Conservation (phyloP, 2,329 filamentous ascomycete genomes). For the Aspergillus fischeri region DNA sequence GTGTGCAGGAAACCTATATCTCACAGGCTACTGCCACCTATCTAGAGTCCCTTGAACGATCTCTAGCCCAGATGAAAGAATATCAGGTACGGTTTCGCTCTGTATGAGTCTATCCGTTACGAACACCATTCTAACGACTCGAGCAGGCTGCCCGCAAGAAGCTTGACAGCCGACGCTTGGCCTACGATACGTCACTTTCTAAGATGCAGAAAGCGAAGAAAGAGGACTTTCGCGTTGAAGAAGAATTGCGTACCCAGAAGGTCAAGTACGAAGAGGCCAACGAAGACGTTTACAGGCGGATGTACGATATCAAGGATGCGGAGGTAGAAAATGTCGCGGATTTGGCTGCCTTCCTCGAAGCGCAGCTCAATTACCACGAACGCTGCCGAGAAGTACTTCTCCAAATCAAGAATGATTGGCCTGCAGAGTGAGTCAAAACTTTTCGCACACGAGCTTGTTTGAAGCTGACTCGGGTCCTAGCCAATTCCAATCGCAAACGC, state of each 20-base stretch:
- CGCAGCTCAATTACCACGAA: constrained; percentile 87
- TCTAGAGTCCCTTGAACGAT: constrained; percentile 88
- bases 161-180: constrained; percentile 81
- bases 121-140: constrained; percentile 8
- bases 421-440: constrained; percentile 23
- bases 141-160: constrained; percentile 76
- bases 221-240: constrained; percentile 89
- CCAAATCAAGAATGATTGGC: constrained; percentile 66
- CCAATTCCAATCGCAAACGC: constrained; percentile 22
- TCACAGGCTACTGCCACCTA: constrained; percentile 73
- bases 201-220: constrained; percentile 93
- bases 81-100: constrained; percentile 66
- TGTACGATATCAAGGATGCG: constrained; percentile 94
- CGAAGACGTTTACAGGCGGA: constrained; percentile 84
- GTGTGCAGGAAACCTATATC: constrained; percentile 79
- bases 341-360: constrained; percentile 76
- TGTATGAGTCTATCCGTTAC: background rate
- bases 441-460: constrained; percentile 8
- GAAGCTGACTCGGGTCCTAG: constrained; percentile 15
- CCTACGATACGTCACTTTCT: constrained; percentile 81
- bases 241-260: constrained; percentile 85
- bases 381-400: constrained; percentile 79
- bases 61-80: constrained; percentile 92
- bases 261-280: constrained; percentile 94
- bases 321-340: constrained; percentile 80